phyloP scores from a whole-genome alignment of 306 rosid genomes.

The Leucaena leucocephala region DNA sequence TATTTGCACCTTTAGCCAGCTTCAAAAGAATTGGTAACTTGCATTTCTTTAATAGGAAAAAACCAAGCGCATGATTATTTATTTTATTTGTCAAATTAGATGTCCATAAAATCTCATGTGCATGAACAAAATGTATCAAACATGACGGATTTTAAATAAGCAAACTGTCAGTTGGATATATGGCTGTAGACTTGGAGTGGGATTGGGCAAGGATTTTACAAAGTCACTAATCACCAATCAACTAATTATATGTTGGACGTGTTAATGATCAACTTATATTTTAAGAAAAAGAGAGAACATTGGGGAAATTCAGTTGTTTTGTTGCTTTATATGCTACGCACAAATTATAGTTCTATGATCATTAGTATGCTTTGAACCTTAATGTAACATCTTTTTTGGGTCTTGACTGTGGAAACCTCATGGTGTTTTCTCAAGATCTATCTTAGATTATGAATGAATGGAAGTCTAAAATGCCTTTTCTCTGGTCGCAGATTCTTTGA shows the following conservation, averaged over 20 bases:
- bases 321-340: constrained; percentile 9
- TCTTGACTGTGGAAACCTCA: neutral
- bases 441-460: constrained; percentile 14
- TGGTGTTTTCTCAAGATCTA: constrained; percentile 13
- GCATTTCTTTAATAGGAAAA: neutral
- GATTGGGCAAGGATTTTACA: constrained; percentile 6
- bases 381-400: too few relatives aligned
- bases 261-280: neutral
- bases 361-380: neutral
- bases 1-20: constrained; percentile 82
- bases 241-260: neutral
- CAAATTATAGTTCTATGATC: constrained; percentile 8
- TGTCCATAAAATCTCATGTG: neutral
- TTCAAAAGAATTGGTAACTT: constrained; percentile 80
- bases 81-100: constrained; percentile 2
- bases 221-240: constrained; percentile 6
- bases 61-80: neutral
- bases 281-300: neutral
- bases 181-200: neutral
- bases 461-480: constrained; percentile 35
- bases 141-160: neutral
- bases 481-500: constrained; percentile 84
- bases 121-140: neutral
- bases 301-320: neutral
- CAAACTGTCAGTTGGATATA: neutral